Base-by-base conservation (phyloP, 2,329 filamentous ascomycete species). In the Aschersonia sp. region DNA sequence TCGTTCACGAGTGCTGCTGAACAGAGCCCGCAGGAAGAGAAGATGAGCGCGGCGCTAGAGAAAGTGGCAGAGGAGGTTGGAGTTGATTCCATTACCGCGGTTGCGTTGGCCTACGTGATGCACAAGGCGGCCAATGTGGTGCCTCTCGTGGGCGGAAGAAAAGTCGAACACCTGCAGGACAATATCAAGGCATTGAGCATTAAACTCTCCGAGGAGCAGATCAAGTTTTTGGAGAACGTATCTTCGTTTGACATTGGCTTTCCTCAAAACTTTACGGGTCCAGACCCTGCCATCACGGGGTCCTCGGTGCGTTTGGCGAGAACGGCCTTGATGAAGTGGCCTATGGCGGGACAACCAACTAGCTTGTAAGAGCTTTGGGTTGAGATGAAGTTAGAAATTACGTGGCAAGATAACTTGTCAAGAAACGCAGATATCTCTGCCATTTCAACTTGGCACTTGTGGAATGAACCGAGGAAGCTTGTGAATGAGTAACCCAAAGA, bases 111-210 rank as follows among this genome's bases (percentile, higher is more conserved):
- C 5, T 78, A 77, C 51, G 65, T 76, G 9, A 60, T 68, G 54
- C 59, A 65, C 51, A 78, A 78, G 63, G 62, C 70, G 1, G 66
- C 68, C 0, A 43, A 77, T 51, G 73, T 78, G 28, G 71, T 74
- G 51, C 74, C 74, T 1, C 69, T 78, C 44, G 56, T 78, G 9
- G 75, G 74, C 2, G 71, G 70, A 0, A 61, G 73, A 9, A 77
- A 71, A 54, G 55, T 73, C 31, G 71, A 75, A 53, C 73, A 78
- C 48, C 55, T 78, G 7, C 56, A 67, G 48, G 66, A 68, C 12
- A 81, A 80, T 55, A 76, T 82, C 50, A 65, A 73, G 55, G 76
- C 74, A 0, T 55, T 82, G 48, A 65, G 58, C 4, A 57, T 82
- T 35, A 54, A 59, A 30, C 60, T 82, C 45, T 69, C 68, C 0